These are phyloP conservation scores for Tagetes patula DNA, from an alignment of 129 eudicot genomes.

Conservation along the genomic window DNA sequence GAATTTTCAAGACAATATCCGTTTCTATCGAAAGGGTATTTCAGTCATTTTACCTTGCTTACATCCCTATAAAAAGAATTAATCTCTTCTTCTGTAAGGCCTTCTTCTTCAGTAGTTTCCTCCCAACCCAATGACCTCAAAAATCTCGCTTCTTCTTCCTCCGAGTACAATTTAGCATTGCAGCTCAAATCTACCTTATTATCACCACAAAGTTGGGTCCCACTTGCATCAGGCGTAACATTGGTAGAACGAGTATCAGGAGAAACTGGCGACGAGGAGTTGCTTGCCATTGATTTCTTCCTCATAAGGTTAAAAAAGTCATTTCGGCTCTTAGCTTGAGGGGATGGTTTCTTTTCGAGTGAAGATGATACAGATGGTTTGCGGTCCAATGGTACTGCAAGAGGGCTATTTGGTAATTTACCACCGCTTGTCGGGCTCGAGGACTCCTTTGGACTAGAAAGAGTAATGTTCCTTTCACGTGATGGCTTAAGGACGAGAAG, in stretches of 20 bases:
- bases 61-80: constrained; percentile 63
- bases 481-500: constrained; percentile 67
- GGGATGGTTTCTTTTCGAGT: constrained; percentile 53
- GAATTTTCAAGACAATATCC: neutral
- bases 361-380: neutral
- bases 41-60: constrained; percentile 42
- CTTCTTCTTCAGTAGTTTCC: constrained; percentile 82
- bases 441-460: constrained; percentile 49
- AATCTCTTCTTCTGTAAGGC: constrained; percentile 93
- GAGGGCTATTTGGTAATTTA: constrained; percentile 39
- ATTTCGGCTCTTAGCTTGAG: constrained; percentile 79
- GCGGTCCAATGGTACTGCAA: constrained; percentile 25
- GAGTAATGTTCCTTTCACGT: constrained; percentile 13
- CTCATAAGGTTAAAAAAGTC: constrained; percentile 86
- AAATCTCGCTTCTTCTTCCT: constrained; percentile 74
- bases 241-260: constrained; percentile 34
- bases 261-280: constrained; percentile 5
- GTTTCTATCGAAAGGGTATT: neutral
- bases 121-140: constrained; percentile 92
- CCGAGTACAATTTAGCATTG: constrained; percentile 42
- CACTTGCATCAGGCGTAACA: constrained; percentile 30
- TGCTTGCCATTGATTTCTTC: constrained; percentile 59
- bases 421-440: constrained; percentile 49
- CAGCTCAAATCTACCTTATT: constrained; percentile 33
- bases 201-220: constrained; percentile 5